A percentile compares a stretch with the other conserved stretches of the same genome.
Evolutionary conservation across 345 rosid species (phyloP).

Genomic region (Syzygium aqueum): DNA sequence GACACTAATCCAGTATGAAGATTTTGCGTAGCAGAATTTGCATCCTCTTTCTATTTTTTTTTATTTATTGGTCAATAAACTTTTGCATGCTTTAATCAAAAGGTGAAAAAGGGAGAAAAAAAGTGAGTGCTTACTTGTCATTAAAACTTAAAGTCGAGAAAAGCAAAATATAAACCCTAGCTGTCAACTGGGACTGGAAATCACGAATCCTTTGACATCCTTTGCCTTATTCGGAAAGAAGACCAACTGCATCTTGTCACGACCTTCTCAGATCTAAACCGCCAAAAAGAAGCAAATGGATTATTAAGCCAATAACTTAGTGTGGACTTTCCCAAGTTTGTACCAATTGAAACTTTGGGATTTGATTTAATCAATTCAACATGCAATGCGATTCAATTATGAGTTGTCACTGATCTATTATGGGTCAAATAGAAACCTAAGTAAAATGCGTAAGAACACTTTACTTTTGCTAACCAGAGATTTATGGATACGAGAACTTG

Average conservation of each 20-base stretch:
- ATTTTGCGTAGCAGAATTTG: not conserved
- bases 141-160: not conserved
- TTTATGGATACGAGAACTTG: no score
- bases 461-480: no score
- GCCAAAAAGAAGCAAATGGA: no score
- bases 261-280: no score
- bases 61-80: not conserved
- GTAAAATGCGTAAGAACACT: no score
- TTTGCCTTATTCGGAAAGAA: not conserved
- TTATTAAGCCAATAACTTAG: no score
- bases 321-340: no score
- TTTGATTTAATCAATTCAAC: no score
- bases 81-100: not conserved
- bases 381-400: no score
- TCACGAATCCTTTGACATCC: not conserved
- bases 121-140: not conserved
- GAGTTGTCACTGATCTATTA: no score
- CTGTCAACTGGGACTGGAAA: not conserved
- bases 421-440: no score
- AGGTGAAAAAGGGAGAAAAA: not conserved
- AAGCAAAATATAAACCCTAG: not conserved
- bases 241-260: not conserved
- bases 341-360: no score
- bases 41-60: not conserved
- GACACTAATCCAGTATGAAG: not conserved